phyloP scores from a whole-genome alignment of 768 basidiomycete species.

The Mycena galopus region DNA sequence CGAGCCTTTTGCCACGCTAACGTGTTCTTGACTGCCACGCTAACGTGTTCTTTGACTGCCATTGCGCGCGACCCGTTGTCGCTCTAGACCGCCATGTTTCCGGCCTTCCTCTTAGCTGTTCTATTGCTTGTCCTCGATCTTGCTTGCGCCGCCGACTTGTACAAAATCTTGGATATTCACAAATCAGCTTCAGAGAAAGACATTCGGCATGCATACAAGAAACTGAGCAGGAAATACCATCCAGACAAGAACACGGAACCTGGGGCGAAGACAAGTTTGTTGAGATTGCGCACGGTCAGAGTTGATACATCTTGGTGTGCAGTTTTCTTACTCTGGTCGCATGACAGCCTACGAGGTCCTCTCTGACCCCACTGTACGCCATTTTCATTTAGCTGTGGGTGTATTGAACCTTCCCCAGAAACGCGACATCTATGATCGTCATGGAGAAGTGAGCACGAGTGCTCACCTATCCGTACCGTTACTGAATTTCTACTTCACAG shows the following conservation, averaged over 20 bases:
- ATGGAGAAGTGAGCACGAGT: slow-evolving; percentile 77
- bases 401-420: slow-evolving; percentile 63
- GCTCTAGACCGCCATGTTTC: slow-evolving; percentile 42
- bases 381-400: background rate
- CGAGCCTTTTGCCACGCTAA: background rate
- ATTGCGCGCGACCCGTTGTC: background rate
- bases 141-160: slow-evolving; percentile 76
- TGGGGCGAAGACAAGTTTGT: slow-evolving; percentile 90
- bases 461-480: background rate
- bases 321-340: slow-evolving; percentile 10
- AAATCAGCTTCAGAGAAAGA: slow-evolving; percentile 88
- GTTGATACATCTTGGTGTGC: background rate
- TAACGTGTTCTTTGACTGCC: background rate
- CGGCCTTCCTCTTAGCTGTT: slow-evolving; percentile 51
- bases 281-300: slow-evolving; percentile 88
- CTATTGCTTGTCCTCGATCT: slow-evolving; percentile 52
- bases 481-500: slow-evolving; percentile 49
- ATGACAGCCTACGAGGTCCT: slow-evolving; percentile 91
- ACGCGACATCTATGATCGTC: slow-evolving; percentile 92
- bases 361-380: slow-evolving; percentile 81
- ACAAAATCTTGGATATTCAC: slow-evolving; percentile 85
- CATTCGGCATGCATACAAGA: slow-evolving; percentile 93
- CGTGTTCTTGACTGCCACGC: background rate
- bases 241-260: slow-evolving; percentile 96
- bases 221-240: slow-evolving; percentile 88